A percentile compares a stretch with the other conserved stretches of the same genome.
phyloP scores from a whole-genome alignment of 345 rosid species.

The Mangifera indica region DNA sequence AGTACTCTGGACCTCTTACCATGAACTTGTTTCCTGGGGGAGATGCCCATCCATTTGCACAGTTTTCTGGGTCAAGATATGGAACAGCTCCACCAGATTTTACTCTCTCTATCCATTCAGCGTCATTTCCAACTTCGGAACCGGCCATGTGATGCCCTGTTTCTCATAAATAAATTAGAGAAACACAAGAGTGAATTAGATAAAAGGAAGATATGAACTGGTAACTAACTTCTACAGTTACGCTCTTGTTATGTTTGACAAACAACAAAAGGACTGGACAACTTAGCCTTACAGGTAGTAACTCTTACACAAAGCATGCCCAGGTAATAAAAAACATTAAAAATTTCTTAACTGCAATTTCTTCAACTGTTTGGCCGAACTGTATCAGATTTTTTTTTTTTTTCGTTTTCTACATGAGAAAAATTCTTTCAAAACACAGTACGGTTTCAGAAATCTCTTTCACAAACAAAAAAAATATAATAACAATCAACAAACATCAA shows the following conservation, averaged over 20 bases:
- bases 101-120: slow-evolving; percentile 67
- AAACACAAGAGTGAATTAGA: neutral
- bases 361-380: no score
- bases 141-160: slow-evolving; percentile 47
- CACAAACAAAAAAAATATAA: neutral
- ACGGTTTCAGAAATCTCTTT: neutral
- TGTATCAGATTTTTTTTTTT: no score
- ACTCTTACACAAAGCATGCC: neutral
- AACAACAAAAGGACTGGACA: neutral
- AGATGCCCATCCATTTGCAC: slow-evolving; percentile 78
- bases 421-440: neutral
- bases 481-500: neutral
- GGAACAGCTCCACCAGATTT: slow-evolving; percentile 84
- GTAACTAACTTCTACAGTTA: neutral
- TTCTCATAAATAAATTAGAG: slow-evolving; percentile 9
- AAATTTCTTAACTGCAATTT: no score
- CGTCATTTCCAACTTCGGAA: slow-evolving; percentile 35
- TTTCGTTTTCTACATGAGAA: no score
- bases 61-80: slow-evolving; percentile 57
- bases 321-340: neutral
- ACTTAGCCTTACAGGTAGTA: neutral
- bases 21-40: slow-evolving; percentile 71
- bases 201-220: neutral
- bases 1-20: slow-evolving; percentile 89
- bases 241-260: neutral